Evolutionary conservation across 2,329 filamentous ascomycete genomes (phyloP).

Genomic region (Cladosporium austrohemisphaericum): DNA sequence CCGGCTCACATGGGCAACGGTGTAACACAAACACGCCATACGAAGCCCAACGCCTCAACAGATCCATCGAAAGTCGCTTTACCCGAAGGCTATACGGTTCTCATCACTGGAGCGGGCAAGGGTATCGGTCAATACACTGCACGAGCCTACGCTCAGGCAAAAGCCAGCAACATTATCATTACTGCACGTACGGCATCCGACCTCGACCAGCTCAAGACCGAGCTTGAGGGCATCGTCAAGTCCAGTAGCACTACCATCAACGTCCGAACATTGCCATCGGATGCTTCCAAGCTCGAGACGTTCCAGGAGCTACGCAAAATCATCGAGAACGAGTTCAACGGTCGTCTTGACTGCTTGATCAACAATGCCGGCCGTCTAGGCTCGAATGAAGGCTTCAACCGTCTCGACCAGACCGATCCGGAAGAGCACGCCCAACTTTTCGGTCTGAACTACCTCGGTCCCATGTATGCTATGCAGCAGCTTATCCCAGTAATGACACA

Average conservation of each 20-base stretch:
- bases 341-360: conserved; percentile 8
- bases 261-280: conserved; percentile 8
- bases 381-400: conserved; percentile 6
- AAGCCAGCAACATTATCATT: conserved; percentile 20
- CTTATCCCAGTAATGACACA: conserved; percentile 5
- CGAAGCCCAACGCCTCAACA: conserved; percentile 17
- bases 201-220: conserved; percentile 1
- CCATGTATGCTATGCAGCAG: conserved; percentile 9
- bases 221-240: conserved; percentile 2
- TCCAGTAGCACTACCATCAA: not conserved
- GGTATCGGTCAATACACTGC: conserved; percentile 20
- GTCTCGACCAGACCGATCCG: conserved; percentile 6
- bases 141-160: conserved; percentile 17
- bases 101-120: conserved; percentile 20
- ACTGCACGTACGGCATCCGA: conserved; percentile 18
- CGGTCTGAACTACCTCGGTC: conserved; percentile 10
- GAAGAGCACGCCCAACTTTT: conserved; percentile 7
- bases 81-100: conserved; percentile 17
- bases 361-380: conserved; percentile 19
- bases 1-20: conserved; percentile 18
- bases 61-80: conserved; percentile 19
- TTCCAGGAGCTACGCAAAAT: conserved; percentile 11
- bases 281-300: conserved; percentile 11
- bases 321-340: conserved; percentile 13
- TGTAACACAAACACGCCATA: conserved; percentile 17